Conservation (phyloP, 192 early-diverging fungal species). For the Gigaspora rosea region DNA sequence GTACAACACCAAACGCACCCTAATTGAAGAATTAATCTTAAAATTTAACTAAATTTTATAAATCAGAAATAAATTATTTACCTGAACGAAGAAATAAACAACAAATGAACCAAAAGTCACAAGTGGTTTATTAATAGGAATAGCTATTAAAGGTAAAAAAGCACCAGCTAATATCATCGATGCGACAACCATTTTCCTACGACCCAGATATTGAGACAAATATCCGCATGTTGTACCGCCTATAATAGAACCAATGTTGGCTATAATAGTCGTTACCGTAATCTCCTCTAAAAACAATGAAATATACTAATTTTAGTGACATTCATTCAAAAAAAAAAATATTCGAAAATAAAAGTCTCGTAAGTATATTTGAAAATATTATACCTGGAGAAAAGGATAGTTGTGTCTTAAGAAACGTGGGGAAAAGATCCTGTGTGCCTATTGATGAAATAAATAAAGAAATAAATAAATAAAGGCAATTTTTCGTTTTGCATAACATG, state of each 20-base stretch:
- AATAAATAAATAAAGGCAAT: no score
- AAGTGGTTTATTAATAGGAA: constrained; percentile 40
- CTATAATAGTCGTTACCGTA: constrained; percentile 61
- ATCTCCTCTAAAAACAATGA: constrained; percentile 45
- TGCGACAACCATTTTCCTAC: constrained; percentile 58
- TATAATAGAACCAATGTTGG: constrained; percentile 66
- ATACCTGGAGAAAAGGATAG: constrained; percentile 13
- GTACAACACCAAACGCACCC: constrained; percentile 58
- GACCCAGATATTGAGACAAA: constrained; percentile 68
- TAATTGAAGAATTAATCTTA: not conserved
- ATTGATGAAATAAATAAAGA: not conserved
- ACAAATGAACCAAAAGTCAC: constrained; percentile 48
- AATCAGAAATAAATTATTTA: constrained; percentile 9
- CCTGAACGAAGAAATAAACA: constrained; percentile 62
- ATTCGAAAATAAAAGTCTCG: no score
- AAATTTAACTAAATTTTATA: not conserved
- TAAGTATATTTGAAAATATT: no score
- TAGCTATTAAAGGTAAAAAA: constrained; percentile 71
- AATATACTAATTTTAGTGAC: no score
- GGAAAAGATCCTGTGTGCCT: constrained; percentile 68
- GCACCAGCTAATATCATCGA: constrained; percentile 53
- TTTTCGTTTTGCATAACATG: no score
- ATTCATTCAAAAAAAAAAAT: no score
- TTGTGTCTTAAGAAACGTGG: constrained; percentile 66
- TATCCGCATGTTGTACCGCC: constrained; percentile 72